A percentile compares a stretch with the other conserved stretches of the same genome.
Conservation (phyloP, 768 basidiomycete species). For the Strobilomyces dryophilus region DNA sequence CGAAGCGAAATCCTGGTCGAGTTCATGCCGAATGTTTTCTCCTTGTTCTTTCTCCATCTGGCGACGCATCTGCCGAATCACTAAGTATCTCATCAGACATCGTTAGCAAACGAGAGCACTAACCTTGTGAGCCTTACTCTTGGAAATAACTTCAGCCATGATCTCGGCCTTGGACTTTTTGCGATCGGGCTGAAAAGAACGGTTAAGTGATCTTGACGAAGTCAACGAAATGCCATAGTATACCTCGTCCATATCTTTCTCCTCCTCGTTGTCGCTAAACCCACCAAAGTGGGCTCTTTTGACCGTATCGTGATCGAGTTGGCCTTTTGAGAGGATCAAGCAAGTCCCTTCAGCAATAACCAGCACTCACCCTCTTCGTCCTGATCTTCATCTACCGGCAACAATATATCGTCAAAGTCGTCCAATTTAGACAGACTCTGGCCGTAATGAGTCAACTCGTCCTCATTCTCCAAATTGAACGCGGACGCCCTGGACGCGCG, state of each 20-base stretch:
- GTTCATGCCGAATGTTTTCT: constrained; percentile 78
- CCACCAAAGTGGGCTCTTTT: constrained; percentile 79
- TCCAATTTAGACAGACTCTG: constrained; percentile 82
- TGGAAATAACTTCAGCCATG: constrained; percentile 96
- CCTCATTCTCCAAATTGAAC: constrained; percentile 92
- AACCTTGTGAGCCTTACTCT: constrained; percentile 95
- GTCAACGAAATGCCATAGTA: constrained; percentile 12
- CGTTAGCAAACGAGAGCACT: background rate
- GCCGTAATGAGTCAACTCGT: constrained; percentile 88
- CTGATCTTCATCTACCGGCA: constrained; percentile 50
- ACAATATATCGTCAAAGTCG: constrained; percentile 72
- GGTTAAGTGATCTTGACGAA: background rate
- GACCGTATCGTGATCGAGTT: constrained; percentile 66
- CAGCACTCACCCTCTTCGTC: constrained; percentile 40
- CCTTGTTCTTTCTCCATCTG: constrained; percentile 86
- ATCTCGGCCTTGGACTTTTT: constrained; percentile 95
- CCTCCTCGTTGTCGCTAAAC: constrained; percentile 66
- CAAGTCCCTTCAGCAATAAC: background rate
- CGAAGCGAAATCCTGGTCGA: constrained; percentile 84
- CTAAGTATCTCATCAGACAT: no score
- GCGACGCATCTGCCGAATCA: constrained; percentile 58
- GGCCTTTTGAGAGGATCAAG: constrained; percentile 39
- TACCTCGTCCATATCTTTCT: constrained; percentile 45
- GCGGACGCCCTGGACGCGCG: constrained; percentile 65
- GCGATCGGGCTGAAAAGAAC: constrained; percentile 54